Evolutionary conservation across 495 filamentous ascomycete species (phyloP).

Genomic region (Symbiotaphrina buchneri): DNA sequence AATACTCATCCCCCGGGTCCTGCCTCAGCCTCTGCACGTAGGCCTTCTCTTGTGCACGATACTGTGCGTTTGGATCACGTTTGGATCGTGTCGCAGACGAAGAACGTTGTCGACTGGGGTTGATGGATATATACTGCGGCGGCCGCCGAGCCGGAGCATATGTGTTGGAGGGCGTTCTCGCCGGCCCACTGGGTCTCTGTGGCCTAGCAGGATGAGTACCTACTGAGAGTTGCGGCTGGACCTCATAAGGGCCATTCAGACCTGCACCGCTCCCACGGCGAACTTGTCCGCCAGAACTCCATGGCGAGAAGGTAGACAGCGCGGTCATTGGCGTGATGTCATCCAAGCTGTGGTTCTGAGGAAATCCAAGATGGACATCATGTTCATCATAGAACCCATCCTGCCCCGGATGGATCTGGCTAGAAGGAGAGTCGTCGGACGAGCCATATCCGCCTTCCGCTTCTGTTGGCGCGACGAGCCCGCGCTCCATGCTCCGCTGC

Average conservation of each 20-base stretch:
- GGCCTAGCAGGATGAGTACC: slow-evolving; percentile 13
- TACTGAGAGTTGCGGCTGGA: slow-evolving; percentile 6
- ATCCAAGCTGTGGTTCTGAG: slow-evolving; percentile 14
- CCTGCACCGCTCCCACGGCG: slow-evolving; percentile 10
- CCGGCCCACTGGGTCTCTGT: slow-evolving; percentile 36
- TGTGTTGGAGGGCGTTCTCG: slow-evolving; percentile 44
- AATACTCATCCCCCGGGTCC: slow-evolving; percentile 52
- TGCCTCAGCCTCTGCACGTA: slow-evolving; percentile 60
- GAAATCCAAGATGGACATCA: slow-evolving; percentile 15
- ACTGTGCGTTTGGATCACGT: slow-evolving; percentile 57
- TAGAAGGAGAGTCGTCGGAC: slow-evolving; percentile 32
- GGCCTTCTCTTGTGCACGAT: slow-evolving; percentile 58
- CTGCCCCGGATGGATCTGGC: slow-evolving; percentile 21
- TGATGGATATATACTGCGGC: slow-evolving; percentile 30
- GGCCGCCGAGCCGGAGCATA: slow-evolving; percentile 60
- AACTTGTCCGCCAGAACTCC: slow-evolving; percentile 7
- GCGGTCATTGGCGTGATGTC: slow-evolving; percentile 8
- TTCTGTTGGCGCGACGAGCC: too few relatives aligned
- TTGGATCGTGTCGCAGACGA: slow-evolving; percentile 24
- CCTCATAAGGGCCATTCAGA: slow-evolving; percentile 7
- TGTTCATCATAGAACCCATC: slow-evolving; percentile 20
- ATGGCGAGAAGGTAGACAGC: slow-evolving; percentile 10
- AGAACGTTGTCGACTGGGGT: slow-evolving; percentile 26
- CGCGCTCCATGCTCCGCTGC: too few relatives aligned
- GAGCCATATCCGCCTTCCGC: slow-evolving; percentile 39